Conservation (phyloP, 805 yeast genomes). For the Metschnikowia cubensis region DNA sequence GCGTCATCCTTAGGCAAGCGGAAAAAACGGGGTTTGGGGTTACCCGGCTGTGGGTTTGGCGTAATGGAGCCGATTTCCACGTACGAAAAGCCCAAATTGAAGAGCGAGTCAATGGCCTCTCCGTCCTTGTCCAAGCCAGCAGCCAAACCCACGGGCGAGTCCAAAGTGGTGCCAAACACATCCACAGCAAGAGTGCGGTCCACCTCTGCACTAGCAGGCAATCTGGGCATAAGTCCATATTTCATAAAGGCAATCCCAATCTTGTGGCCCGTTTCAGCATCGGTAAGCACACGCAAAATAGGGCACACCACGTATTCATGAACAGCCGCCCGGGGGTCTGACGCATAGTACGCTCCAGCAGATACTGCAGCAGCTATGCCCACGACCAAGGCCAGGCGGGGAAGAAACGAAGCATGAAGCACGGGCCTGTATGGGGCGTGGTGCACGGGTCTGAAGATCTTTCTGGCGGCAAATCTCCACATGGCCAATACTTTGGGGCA, state of each 20-base stretch:
- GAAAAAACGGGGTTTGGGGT: slow-evolving; percentile 89
- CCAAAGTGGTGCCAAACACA: slow-evolving; percentile 63
- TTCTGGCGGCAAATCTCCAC: neutral
- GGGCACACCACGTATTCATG: slow-evolving; percentile 85
- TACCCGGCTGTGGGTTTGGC: slow-evolving; percentile 90
- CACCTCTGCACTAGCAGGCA: slow-evolving; percentile 40
- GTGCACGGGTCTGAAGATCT: neutral
- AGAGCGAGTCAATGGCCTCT: slow-evolving; percentile 80
- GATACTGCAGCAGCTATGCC: slow-evolving; percentile 22
- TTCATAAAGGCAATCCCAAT: slow-evolving; percentile 69
- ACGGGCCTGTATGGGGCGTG: neutral
- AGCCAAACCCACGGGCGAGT: slow-evolving; percentile 85
- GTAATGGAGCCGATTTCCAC: slow-evolving; percentile 93
- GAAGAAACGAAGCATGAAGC: slow-evolving; percentile 16
- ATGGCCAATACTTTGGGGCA: neutral
- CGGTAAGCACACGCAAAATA: slow-evolving; percentile 58
- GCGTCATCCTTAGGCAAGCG: slow-evolving; percentile 82
- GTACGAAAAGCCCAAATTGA: slow-evolving; percentile 76
- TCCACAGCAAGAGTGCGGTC: slow-evolving; percentile 48
- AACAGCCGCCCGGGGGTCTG: slow-evolving; percentile 77
- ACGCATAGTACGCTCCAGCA: slow-evolving; percentile 47
- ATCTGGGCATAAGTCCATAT: slow-evolving; percentile 61
- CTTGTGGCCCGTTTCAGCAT: slow-evolving; percentile 84
- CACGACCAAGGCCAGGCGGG: slow-evolving; percentile 16
- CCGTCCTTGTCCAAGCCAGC: slow-evolving; percentile 96